Evolutionary conservation across 2,329 filamentous ascomycete species (phyloP), one percentile per base, ranked within the genome.

Genomic region (Thermomyces lanuginosus): DNA sequence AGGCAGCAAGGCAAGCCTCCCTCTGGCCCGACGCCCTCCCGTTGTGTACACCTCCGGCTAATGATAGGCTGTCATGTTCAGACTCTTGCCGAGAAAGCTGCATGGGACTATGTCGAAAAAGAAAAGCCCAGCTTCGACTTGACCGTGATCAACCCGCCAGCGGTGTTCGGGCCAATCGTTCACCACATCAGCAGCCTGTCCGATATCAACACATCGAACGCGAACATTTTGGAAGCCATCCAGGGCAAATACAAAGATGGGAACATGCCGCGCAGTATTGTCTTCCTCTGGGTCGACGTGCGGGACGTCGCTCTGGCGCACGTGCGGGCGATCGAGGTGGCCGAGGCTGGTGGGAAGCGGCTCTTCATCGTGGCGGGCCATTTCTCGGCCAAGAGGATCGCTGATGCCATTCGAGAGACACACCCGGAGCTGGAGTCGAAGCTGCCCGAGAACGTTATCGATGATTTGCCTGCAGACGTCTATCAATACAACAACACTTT

Each of bases 201-300:
- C n/a, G 56, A 55, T 2, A 56, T 83, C 34, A 84, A 83, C 53
- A 78, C 75, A 1, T 79, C 74, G 8, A 83, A 82, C 46, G 63
- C 72, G 38, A 66, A 72, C 11, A 63, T 81, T 28, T 57, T 67
- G 6, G 63, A 74, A 33, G 52, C 78, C 27, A 61, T 75, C n/a
- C 63, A 60, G 5, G 77, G 76, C 10, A 64, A 67, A 32, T 64
- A 58, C 45, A 72, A 68, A 36, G 53, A 65, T 2, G 57, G 61
- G 14, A n/a, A n/a, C n/a, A 61, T 77, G 6, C 58, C 65, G 0
- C 59, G 69, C 0, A 76, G 69, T 0, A 64, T 62, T 0, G 63
- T 63, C 1, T 72, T 58, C 41, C 55, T 72, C 1, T 76, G 68
- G 55, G 66, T 74, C 2, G 44, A 60, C 49, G 60, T 63, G 9